Conservation (phyloP, 306 rosid species). For the Crotalaria pallida region DNA sequence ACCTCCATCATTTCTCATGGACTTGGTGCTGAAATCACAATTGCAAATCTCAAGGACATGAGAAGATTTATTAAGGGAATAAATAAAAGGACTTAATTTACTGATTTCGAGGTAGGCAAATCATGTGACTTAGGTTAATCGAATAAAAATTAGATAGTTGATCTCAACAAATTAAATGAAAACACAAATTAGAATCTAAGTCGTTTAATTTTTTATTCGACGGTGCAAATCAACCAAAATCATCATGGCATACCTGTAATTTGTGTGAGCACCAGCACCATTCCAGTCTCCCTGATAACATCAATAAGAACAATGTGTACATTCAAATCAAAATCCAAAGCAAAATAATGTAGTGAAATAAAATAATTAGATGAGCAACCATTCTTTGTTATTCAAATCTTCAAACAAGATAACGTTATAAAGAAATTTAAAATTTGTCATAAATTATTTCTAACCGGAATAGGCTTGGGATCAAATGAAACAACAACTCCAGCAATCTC, state of each 20-base stretch:
- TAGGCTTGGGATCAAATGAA: conserved; percentile 60
- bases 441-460: conserved; percentile 23
- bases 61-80: neutral
- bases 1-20: conserved; percentile 59
- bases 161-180: no score
- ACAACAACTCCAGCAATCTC: conserved; percentile 51
- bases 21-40: conserved; percentile 48
- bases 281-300: conserved; percentile 48
- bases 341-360: neutral
- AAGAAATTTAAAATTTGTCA: neutral
- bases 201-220: no score
- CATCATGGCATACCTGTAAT: conserved; percentile 53
- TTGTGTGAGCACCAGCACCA: conserved; percentile 66
- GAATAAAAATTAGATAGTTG: no score
- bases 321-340: neutral
- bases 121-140: no score
- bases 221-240: no score
- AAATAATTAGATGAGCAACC: neutral
- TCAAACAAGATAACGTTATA: neutral
- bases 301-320: neutral
- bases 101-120: no score
- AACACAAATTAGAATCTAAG: no score
- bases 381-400: neutral
- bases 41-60: neutral
- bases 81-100: no score